These are phyloP conservation scores for Plasmodium fragile DNA, from an alignment of 169 alveolate species.

Conservation along the genomic window DNA sequence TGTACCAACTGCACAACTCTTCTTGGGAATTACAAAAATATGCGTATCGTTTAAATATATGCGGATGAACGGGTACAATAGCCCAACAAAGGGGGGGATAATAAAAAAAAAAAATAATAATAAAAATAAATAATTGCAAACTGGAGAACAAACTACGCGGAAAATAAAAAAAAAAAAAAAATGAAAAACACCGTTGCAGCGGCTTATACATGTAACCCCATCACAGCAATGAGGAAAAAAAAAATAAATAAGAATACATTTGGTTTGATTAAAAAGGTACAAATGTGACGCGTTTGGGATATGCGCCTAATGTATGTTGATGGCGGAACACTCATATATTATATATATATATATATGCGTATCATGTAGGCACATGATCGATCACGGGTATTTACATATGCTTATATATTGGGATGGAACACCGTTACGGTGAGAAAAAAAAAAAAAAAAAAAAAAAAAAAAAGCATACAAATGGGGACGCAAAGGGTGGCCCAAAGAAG, in stretches of 20 bases:
- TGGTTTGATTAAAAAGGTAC: neutral
- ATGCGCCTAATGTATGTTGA: neutral
- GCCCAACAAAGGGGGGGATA: neutral
- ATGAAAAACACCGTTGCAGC: neutral
- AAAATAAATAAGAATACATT: neutral
- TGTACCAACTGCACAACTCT: neutral
- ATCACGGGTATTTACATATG: neutral
- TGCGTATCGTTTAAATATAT: neutral
- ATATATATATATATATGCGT: too few species aligned
- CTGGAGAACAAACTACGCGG: neutral
- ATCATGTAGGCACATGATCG: neutral
- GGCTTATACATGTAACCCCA: neutral
- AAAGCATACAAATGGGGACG: neutral
- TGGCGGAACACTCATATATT: neutral
- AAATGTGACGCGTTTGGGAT: neutral
- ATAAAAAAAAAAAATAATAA: neutral
- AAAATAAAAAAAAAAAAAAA: neutral
- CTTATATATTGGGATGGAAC: neutral
- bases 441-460: constrained; percentile 1
- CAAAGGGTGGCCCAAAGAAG: neutral
- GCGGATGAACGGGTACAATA: neutral
- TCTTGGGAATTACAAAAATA: neutral
- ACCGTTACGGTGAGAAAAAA: neutral
- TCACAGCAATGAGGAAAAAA: neutral
- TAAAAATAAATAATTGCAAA: neutral